These are phyloP conservation scores for Vanilla planifolia DNA, from an alignment of 106 monocot genomes.

Conservation along the genomic window DNA sequence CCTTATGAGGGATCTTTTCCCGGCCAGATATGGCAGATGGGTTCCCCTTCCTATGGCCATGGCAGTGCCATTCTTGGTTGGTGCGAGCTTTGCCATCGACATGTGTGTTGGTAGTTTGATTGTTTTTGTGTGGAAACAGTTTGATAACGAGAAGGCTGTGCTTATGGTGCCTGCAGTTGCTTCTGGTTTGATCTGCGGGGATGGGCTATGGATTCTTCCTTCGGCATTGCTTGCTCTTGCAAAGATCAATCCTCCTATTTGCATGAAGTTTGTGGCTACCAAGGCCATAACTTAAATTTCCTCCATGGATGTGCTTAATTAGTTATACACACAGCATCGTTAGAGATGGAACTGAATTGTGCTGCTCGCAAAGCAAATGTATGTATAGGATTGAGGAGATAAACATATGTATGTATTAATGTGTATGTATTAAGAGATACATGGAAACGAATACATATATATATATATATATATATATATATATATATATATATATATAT, in stretches of 20 bases:
- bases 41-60: slow-evolving; percentile 94
- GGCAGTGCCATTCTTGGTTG: slow-evolving; percentile 89
- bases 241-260: slow-evolving; percentile 83
- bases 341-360: too few species aligned
- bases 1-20: slow-evolving; percentile 53
- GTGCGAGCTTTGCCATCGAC: slow-evolving; percentile 81
- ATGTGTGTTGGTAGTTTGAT: slow-evolving; percentile 81
- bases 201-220: slow-evolving; percentile 92
- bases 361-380: too few species aligned
- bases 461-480: too few species aligned
- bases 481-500: too few species aligned
- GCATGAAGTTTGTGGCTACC: slow-evolving; percentile 62
- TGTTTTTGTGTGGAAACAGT: slow-evolving; percentile 60
- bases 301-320: too few species aligned
- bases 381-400: too few species aligned
- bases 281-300: too few species aligned
- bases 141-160: slow-evolving; percentile 34
- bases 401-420: too few species aligned
- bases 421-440: too few species aligned
- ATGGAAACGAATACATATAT: too few species aligned
- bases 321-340: too few species aligned
- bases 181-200: slow-evolving; percentile 92
- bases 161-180: slow-evolving; percentile 82
- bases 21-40: slow-evolving; percentile 53
- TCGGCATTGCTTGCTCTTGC: slow-evolving; percentile 85